These are phyloP conservation scores for Saccharum officinarum DNA, from an alignment of 176 grass and related monocot species.

Conservation along the genomic window DNA sequence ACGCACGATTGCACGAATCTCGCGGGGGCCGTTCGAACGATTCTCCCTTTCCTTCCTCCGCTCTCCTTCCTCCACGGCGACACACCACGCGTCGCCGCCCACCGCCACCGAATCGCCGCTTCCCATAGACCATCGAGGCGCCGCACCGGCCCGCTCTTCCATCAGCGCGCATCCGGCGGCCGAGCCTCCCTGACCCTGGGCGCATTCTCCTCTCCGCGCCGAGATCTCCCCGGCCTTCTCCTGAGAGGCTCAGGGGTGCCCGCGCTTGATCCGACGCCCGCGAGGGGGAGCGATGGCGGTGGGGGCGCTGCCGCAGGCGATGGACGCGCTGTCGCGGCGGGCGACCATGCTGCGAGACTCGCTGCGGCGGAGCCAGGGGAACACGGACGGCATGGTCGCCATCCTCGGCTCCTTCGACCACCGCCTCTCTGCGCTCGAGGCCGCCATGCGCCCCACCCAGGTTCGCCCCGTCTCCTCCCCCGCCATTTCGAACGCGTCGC, in stretches of 20 bases:
- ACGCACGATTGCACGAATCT: constrained; percentile 28
- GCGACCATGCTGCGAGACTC: constrained; percentile 64
- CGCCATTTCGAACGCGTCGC: not conserved
- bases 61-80: not conserved
- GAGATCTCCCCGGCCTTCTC: constrained; percentile 31
- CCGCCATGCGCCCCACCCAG: constrained; percentile 91
- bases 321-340: constrained; percentile 50
- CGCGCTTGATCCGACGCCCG: not conserved
- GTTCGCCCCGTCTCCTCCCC: not conserved
- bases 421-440: constrained; percentile 90
- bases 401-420: constrained; percentile 97
- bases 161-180: too few species aligned
- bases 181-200: too few species aligned
- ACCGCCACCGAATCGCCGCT: not conserved
- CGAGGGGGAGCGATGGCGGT: constrained; percentile 27
- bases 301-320: constrained; percentile 36
- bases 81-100: constrained; percentile 29
- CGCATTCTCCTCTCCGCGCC: not conserved
- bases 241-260: not conserved
- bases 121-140: not conserved
- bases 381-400: constrained; percentile 86
- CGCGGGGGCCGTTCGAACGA: not conserved
- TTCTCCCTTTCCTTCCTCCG: not conserved
- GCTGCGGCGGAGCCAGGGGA: constrained; percentile 64
- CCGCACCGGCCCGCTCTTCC: not conserved